Conservation (phyloP, 129 eudicot genomes). For the Flaveria linearis region DNA sequence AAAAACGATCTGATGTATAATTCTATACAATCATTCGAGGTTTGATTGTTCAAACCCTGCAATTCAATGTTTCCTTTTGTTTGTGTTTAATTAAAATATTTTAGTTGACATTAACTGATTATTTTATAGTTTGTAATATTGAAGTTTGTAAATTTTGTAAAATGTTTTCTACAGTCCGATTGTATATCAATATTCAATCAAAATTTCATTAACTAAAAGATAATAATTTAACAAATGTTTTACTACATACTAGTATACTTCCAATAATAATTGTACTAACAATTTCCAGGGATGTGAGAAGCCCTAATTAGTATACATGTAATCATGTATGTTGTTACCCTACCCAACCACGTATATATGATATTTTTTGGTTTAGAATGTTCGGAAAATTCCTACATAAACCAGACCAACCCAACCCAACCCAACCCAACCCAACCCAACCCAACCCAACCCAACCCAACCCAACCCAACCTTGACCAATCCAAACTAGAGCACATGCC, state of each 20-base stretch:
- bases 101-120: too few species aligned
- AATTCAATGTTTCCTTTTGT: neutral
- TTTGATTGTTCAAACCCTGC: neutral
- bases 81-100: neutral
- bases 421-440: neutral
- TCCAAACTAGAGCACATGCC: neutral
- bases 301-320: neutral
- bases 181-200: neutral
- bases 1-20: too few species aligned
- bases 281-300: neutral
- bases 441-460: neutral
- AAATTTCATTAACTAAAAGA: too few species aligned
- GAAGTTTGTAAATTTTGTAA: neutral
- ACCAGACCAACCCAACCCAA: conserved; percentile 6
- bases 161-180: neutral
- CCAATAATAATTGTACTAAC: neutral
- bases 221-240: neutral
- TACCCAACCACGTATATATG: neutral
- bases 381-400: neutral
- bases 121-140: too few species aligned
- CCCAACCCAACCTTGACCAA: neutral
- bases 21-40: neutral
- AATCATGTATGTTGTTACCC: neutral
- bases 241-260: neutral
- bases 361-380: neutral